Percentiles rank a stretch among this genome's conserved stretches.
Conservation (phyloP, 805 yeast genomes). For the Yueomyces sp. region DNA sequence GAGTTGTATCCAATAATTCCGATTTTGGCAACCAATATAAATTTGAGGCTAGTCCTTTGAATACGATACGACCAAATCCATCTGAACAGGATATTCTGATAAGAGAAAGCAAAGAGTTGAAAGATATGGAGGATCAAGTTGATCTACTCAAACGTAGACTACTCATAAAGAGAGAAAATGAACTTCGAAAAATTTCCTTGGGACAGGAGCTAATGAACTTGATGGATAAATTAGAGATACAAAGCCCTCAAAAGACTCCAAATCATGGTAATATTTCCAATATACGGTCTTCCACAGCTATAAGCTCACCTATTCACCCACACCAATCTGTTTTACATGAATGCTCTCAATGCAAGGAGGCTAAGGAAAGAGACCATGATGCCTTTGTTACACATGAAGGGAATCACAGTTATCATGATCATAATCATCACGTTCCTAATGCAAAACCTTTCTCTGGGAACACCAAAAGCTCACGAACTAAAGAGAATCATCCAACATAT, state of each 20-base stretch:
- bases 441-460: too few species aligned
- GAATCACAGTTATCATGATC: not conserved
- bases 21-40: not conserved
- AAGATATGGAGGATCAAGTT: conserved; percentile 23
- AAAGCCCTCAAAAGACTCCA: not conserved
- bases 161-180: conserved; percentile 24
- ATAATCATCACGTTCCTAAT: not conserved
- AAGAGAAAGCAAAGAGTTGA: conserved; percentile 24
- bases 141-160: conserved; percentile 20
- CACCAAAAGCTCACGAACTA: too few species aligned
- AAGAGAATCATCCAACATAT: too few species aligned
- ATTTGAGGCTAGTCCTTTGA: too few species aligned
- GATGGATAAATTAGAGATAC: conserved; percentile 11
- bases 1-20: not conserved
- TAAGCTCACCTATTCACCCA: not conserved
- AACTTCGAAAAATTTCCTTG: conserved; percentile 22
- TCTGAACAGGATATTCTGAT: conserved; percentile 24
- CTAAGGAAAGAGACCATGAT: not conserved
- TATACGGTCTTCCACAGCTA: not conserved
- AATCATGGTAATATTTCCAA: not conserved
- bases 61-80: conserved; percentile 2
- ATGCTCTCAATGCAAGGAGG: not conserved
- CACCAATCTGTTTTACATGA: not conserved
- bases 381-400: not conserved
- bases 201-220: conserved; percentile 19